Conservation (phyloP, 208 protist genomes). For the Crithidia bombi region DNA sequence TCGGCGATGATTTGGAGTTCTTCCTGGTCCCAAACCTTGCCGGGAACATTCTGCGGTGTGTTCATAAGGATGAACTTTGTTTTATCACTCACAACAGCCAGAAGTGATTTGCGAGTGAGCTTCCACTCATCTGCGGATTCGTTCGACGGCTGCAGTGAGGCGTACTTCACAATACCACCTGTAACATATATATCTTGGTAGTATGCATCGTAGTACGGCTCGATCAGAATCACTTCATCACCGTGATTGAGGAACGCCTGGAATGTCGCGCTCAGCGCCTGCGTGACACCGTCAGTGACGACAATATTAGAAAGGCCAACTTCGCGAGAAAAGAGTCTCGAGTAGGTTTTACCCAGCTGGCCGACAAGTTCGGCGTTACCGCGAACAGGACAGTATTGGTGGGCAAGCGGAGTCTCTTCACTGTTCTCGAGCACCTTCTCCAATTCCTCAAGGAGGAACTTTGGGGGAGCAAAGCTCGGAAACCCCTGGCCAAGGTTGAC, state of each 20-base stretch:
- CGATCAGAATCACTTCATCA: conserved; percentile 93
- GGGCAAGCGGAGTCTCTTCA: conserved; percentile 42
- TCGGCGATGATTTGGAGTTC: conserved; percentile 80
- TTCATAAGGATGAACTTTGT: conserved; percentile 93
- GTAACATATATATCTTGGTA: conserved; percentile 63
- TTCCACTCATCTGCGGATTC: conserved; percentile 53
- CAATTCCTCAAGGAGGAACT: conserved; percentile 75
- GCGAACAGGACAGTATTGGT: conserved; percentile 85
- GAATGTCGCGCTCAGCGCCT: conserved; percentile 80
- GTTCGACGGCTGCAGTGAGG: conserved; percentile 65
- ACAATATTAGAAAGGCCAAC: conserved; percentile 66
- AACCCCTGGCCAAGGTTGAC: conserved; percentile 95
- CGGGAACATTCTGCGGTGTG: conserved; percentile 94
- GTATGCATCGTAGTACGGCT: conserved; percentile 95
- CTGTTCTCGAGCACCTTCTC: conserved; percentile 44
- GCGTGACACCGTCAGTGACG: conserved; percentile 85
- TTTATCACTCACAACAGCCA: conserved; percentile 57
- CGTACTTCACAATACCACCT: conserved; percentile 74
- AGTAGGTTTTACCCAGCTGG: conserved; percentile 68
- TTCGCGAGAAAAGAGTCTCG: conserved; percentile 48
- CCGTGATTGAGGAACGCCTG: conserved; percentile 85
- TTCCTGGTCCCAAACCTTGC: conserved; percentile 60
- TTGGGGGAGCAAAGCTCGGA: conserved; percentile 78
- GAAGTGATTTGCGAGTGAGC: conserved; percentile 64
- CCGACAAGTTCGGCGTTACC: conserved; percentile 77